phyloP scores from a whole-genome alignment of 2,329 filamentous ascomycete genomes.

The Colletotrichum lindemuthianum region DNA sequence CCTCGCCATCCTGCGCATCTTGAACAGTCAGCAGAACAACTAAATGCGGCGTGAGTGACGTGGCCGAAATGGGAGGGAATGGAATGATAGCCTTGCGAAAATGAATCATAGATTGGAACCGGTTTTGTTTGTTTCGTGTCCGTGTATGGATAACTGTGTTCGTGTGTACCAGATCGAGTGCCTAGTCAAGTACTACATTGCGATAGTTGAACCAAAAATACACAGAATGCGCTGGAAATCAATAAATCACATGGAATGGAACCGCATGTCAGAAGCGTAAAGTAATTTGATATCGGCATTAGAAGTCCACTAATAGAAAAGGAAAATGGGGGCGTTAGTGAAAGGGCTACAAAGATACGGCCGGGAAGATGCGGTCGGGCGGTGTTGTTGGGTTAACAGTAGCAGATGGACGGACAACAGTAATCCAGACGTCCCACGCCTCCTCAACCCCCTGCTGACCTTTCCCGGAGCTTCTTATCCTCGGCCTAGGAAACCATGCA shows the following conservation, averaged over 20 bases:
- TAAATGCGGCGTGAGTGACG: slow-evolving; percentile 51
- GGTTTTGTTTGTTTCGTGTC: neutral
- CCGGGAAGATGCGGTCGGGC: slow-evolving; percentile 32
- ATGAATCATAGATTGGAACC: neutral
- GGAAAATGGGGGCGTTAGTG: slow-evolving; percentile 48
- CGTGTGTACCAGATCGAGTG: neutral
- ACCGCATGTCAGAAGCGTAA: slow-evolving; percentile 39
- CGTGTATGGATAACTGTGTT: neutral
- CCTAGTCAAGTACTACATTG: neutral
- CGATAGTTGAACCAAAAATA: neutral
- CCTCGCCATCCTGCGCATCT: slow-evolving; percentile 91
- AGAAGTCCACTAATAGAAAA: slow-evolving; percentile 69
- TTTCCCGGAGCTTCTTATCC: slow-evolving; percentile 20
- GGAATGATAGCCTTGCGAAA: neutral
- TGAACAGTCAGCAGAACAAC: slow-evolving; percentile 97
- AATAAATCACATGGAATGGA: neutral
- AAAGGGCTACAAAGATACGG: slow-evolving; percentile 38
- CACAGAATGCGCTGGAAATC: neutral
- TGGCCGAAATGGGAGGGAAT: neutral
- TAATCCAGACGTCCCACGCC: slow-evolving; percentile 10
- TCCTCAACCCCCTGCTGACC: slow-evolving; percentile 1
- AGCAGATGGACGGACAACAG: slow-evolving; percentile 28
- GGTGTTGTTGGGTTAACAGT: slow-evolving; percentile 27
- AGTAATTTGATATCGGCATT: slow-evolving; percentile 70
- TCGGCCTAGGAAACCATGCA: slow-evolving; percentile 17